A percentile compares a stretch with the other conserved stretches of the same genome.
These are phyloP conservation scores for Astragalus glycyphyllos DNA, from an alignment of 306 rosid species.

Conservation along the genomic window DNA sequence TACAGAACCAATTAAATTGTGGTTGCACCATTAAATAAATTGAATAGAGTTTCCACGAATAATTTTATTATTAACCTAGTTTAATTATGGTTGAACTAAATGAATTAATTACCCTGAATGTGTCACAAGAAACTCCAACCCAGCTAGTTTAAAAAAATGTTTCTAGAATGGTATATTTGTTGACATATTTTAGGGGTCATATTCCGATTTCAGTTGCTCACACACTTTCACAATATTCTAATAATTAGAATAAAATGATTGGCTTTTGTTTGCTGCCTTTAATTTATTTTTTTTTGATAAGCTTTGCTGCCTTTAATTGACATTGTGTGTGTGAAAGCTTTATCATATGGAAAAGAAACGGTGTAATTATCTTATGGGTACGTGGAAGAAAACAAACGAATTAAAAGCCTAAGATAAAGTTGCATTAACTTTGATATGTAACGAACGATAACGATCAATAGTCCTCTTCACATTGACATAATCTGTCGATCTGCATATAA, in stretches of 20 bases:
- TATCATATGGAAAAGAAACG: neutral
- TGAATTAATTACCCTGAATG: no score
- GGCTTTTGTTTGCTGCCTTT: neutral
- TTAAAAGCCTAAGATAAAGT: neutral
- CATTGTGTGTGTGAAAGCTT: neutral
- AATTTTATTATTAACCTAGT: no score
- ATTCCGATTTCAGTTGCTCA: neutral
- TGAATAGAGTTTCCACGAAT: no score
- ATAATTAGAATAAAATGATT: neutral
- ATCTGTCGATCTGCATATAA: neutral
- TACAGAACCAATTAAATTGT: no score
- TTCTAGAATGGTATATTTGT: no score
- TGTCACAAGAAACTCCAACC: no score
- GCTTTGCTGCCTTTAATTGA: neutral
- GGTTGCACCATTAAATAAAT: no score
- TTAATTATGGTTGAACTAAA: no score
- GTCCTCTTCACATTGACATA: constrained; percentile 6
- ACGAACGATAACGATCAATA: neutral
- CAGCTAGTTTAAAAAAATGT: no score
- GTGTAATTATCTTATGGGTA: neutral
- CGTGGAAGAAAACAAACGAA: constrained; percentile 20
- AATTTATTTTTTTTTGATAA: no score
- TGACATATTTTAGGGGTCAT: no score
- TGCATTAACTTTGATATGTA: neutral
- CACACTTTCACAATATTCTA: neutral